phyloP scores from a whole-genome alignment of 345 rosid genomes.

The Trapa bicornis region DNA sequence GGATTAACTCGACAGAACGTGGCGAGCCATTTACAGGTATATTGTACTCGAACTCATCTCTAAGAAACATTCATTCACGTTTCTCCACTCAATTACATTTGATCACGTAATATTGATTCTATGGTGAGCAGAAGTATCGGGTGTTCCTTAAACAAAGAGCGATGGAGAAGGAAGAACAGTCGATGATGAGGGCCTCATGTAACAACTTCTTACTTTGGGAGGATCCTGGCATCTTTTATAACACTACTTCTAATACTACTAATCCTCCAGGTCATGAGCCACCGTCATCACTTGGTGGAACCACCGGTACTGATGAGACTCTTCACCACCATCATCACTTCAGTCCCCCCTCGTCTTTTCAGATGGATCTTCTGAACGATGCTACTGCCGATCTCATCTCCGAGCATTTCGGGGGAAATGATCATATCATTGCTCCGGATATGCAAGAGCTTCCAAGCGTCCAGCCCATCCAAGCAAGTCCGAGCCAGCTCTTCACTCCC shows the following conservation, averaged over 20 bases:
- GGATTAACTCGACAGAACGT: constrained; percentile 71
- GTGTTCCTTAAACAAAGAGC: constrained; percentile 10
- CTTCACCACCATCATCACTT: too few relatives aligned
- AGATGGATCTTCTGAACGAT: background rate
- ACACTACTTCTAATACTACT: background rate
- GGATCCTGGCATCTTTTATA: background rate
- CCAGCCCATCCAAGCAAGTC: background rate
- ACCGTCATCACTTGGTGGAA: too few relatives aligned
- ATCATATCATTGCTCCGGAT: background rate
- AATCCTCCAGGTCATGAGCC: too few relatives aligned
- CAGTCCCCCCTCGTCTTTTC: background rate
- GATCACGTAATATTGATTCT: background rate
- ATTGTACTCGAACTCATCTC: too few relatives aligned
- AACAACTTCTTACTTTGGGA: background rate
- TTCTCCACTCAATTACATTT: background rate
- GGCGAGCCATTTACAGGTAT: constrained; percentile 44
- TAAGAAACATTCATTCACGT: background rate
- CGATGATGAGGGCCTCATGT: background rate
- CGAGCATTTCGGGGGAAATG: background rate
- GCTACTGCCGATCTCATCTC: constrained; percentile 1
- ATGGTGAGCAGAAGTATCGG: constrained; percentile 10
- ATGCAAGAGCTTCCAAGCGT: background rate
- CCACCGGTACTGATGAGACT: too few relatives aligned
- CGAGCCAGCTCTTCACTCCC: background rate
- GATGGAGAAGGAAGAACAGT: background rate